phyloP scores from a whole-genome alignment of 2,329 filamentous ascomycete species.

The Venturia carpophila region DNA sequence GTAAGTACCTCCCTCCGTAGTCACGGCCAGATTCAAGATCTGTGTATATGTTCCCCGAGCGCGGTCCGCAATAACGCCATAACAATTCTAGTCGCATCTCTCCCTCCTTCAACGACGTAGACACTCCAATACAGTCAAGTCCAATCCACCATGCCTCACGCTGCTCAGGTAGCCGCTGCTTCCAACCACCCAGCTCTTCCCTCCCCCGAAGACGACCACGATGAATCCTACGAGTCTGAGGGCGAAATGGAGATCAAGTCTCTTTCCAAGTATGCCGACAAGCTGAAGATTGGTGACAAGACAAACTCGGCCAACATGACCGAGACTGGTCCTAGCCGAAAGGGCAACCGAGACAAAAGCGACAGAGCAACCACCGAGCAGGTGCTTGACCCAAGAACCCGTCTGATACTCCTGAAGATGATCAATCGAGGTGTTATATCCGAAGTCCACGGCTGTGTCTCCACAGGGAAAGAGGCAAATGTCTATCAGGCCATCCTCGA shows the following conservation, averaged over 20 bases:
- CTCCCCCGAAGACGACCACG: background rate
- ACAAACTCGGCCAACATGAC: constrained; percentile 13
- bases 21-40: no score
- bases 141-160: constrained; percentile 14
- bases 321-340: constrained; percentile 26
- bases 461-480: constrained; percentile 96
- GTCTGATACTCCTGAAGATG: constrained; percentile 93
- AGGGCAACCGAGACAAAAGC: constrained; percentile 67
- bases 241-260: constrained; percentile 50
- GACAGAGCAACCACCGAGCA: constrained; percentile 92
- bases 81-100: no score
- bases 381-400: constrained; percentile 85
- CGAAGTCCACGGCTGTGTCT: constrained; percentile 90
- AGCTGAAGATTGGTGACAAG: constrained; percentile 66
- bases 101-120: no score
- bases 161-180: constrained; percentile 11
- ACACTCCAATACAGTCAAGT: no score
- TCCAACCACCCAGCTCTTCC: background rate
- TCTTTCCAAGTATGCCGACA: constrained; percentile 76
- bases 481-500: constrained; percentile 82
- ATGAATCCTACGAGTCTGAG: constrained; percentile 2
- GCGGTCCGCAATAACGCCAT: no score
- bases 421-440: constrained; percentile 85
- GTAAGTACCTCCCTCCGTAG: no score
- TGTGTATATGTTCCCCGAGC: no score